phyloP scores from a whole-genome alignment of 306 rosid genomes.

The Mimosa bimucronata region DNA sequence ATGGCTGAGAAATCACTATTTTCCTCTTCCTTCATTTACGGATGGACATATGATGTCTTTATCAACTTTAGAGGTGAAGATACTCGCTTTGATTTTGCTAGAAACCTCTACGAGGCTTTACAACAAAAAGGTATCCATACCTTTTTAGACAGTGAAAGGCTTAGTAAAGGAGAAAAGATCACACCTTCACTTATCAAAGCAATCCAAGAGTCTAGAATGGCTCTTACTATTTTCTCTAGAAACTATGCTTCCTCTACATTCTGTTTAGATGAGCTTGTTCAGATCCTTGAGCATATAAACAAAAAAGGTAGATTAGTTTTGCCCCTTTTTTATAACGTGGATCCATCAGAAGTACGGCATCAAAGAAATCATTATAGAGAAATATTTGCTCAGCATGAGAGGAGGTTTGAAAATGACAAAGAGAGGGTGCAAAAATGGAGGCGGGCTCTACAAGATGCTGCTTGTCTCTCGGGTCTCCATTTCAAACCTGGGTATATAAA shows the following conservation, averaged over 20 bases:
- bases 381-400: neutral
- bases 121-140: neutral
- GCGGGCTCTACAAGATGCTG: neutral
- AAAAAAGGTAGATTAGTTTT: neutral
- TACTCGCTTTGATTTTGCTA: neutral
- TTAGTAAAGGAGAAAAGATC: neutral
- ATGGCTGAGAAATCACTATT: neutral
- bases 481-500: neutral
- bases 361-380: neutral
- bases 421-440: neutral
- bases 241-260: conserved; percentile 6
- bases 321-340: neutral
- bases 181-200: neutral
- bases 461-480: neutral
- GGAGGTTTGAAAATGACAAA: neutral
- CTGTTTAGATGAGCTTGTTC: neutral
- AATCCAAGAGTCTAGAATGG: conserved; percentile 2
- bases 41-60: neutral
- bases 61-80: neutral
- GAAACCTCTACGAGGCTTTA: neutral
- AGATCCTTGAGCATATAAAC: neutral
- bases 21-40: neutral
- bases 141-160: neutral
- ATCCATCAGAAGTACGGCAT: neutral
- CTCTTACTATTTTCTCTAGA: neutral